Evolutionary conservation across 2,329 filamentous ascomycete species (phyloP), one percentile per base, ranked within the genome.

Genomic region (Orbilia quercus): DNA sequence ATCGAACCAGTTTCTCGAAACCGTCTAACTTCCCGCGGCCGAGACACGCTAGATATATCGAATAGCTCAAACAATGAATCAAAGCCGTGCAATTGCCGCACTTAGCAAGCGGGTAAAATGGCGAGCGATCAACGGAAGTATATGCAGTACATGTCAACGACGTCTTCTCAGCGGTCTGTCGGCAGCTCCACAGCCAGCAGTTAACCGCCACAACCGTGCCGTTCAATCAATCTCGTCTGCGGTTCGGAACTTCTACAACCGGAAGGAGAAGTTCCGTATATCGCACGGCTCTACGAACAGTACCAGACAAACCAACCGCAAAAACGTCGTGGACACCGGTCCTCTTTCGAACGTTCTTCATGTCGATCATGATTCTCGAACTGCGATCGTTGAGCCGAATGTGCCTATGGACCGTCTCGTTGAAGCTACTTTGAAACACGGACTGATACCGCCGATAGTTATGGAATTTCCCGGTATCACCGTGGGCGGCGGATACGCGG

Each of bases 391-490:
- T 0, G 88, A 91, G 77, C 88, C 88, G 0, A 91, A 90, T 75
- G 88, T 91, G 1, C 82, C 87, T 0, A 90, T 91, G 88, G 88
- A 89, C 69, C 81, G 81, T 0, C 82, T 91, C 1, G 84, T 90
- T 0, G 83, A 85, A 58, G 85, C 84, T 0, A 87, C 87, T 0
- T 76, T 88, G 48, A 79, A 80, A 6, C 78, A 86, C 51, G 84
- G 85, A 0, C 80, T 90, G 0, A 80, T 91, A 1, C 88, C 85
- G 0, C 85, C 84, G 0, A 87, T 91, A 0, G 87, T 91, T 2
- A 90, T 90, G 86, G 89, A 91, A 76, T 88, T 91, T 54, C 88
- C 88, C 0, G 87, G 87, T 0, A 91, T 90, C 73, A 91, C 89
- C 0, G 86, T 85, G 0, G 89, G 88, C 12, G 88, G 89, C 1